phyloP scores from a whole-genome alignment of 495 filamentous ascomycete genomes.

The Penicillium fimorum region DNA sequence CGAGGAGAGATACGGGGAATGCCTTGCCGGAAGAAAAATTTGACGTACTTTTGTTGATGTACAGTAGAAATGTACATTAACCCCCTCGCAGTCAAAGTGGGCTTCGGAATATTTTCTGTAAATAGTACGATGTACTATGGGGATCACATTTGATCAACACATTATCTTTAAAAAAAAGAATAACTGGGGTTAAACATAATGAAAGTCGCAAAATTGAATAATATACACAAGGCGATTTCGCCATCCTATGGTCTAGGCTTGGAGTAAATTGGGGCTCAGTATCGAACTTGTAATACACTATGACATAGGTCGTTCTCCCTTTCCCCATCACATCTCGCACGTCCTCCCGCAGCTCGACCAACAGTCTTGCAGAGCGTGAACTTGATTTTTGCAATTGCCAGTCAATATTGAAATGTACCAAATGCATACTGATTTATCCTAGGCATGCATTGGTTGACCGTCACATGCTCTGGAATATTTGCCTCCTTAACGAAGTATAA shows the following conservation, averaged over 20 bases:
- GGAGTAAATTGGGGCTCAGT: not conserved
- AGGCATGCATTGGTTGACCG: not conserved
- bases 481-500: not conserved
- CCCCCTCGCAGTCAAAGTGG: not conserved
- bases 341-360: conserved; percentile 15
- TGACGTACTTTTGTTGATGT: not conserved
- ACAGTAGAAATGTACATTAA: not conserved
- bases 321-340: conserved; percentile 8
- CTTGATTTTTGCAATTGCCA: conserved; percentile 29
- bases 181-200: not conserved
- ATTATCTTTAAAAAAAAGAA: not conserved
- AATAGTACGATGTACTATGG: not conserved
- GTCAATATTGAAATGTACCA: conserved; percentile 5
- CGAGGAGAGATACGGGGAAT: conserved; percentile 3
- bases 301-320: conserved; percentile 2
- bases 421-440: conserved; percentile 4
- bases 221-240: not conserved
- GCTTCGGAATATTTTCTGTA: not conserved
- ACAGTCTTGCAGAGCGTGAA: conserved; percentile 7
- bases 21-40: conserved; percentile 5
- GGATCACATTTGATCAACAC: not conserved
- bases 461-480: conserved; percentile 7
- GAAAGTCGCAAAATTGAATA: conserved; percentile 2
- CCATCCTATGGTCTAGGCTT: not conserved
- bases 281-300: conserved; percentile 2